Evolutionary conservation across 75 land plant species (phyloP), one percentile per base, ranked within the genome.

Genomic region (Azolla pinnata): DNA sequence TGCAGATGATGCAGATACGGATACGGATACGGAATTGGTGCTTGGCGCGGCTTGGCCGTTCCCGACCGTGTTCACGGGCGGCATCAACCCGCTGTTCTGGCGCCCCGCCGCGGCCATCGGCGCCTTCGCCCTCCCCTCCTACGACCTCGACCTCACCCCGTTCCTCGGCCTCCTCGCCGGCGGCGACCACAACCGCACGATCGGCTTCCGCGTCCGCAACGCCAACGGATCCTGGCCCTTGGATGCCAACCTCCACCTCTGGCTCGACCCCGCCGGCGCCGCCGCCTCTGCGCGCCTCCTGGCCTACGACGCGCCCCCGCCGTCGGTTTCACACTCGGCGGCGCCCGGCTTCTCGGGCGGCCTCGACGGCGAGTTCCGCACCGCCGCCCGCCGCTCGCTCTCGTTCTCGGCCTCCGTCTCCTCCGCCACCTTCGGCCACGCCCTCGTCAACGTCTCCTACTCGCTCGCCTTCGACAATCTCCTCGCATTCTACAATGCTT

Each of bases 51-150:
- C 77, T 33, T 67, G 64, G 21, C 83, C 86, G 2, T 82, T 82
- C 35, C 84, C 86, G 0, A 80, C 85, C 18, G 44, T 88, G 7
- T 88, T 72, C 62, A 80, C 86, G 8, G 89, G 89, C 8, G 81
- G 86, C 0, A 68, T 88, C 18, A 83, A 88, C 26, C 89, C 89
- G 0, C 40, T 78, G 44, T 75, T 85, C 31, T 88, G 86, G 86
- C 70, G 73, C 4, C 83, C 89, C 2, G 71, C 75, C 19, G 74
- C 79, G 26, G 85, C 75, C 25, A 88, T 88, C 31, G 95, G 86
- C 17, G 83, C 83, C 0, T 85, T 82, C 51, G 33, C 77, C 61
- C 81, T 82, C 14, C 95, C 95, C 1, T 46, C 76, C 1, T 88
- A 88, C 46, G 82, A 81, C 0, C 12, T 84, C 1, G 83, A 88